These are phyloP conservation scores for Podaxis pistillaris DNA, from an alignment of 768 basidiomycete genomes.

Conservation along the genomic window DNA sequence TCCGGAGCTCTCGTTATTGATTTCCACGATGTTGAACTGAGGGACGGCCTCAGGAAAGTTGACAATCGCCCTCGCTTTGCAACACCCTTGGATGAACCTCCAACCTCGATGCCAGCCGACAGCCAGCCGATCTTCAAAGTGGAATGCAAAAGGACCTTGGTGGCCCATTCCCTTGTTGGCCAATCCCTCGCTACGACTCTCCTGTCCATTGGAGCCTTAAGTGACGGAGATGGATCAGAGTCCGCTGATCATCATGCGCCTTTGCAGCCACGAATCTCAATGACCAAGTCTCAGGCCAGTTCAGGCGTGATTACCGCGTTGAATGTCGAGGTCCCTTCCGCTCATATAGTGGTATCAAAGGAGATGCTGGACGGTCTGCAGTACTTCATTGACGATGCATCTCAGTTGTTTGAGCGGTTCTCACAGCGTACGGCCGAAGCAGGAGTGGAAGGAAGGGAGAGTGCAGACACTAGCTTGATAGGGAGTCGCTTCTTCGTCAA, in stretches of 20 bases:
- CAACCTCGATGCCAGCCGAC: not conserved
- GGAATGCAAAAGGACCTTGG: conserved; percentile 43
- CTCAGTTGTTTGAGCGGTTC: conserved; percentile 64
- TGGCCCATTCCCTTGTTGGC: conserved; percentile 42
- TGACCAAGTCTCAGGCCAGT: conserved; percentile 26
- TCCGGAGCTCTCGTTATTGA: conserved; percentile 74
- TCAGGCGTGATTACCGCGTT: conserved; percentile 26
- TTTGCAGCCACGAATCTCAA: conserved; percentile 33
- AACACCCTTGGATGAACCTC: not conserved
- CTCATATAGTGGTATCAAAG: conserved; percentile 65
- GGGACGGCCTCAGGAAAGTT: conserved; percentile 19
- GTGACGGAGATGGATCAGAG: not conserved
- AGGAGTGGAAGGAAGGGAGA: conserved; percentile 32
- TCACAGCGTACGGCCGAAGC: conserved; percentile 11
- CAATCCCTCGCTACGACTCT: conserved; percentile 12
- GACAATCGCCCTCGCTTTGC: conserved; percentile 28
- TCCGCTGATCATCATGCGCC: conserved; percentile 8
- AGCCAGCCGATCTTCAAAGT: conserved; percentile 17
- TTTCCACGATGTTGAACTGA: conserved; percentile 43
- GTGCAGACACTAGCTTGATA: conserved; percentile 64
- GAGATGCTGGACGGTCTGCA: conserved; percentile 72
- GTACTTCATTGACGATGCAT: conserved; percentile 82
- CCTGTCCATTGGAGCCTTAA: conserved; percentile 17
- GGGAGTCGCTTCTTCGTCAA: conserved; percentile 77
- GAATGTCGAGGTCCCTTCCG: conserved; percentile 55